Evolutionary conservation across 75 land plant species (phyloP).

Genomic region (Sequoiadendron giganteum): DNA sequence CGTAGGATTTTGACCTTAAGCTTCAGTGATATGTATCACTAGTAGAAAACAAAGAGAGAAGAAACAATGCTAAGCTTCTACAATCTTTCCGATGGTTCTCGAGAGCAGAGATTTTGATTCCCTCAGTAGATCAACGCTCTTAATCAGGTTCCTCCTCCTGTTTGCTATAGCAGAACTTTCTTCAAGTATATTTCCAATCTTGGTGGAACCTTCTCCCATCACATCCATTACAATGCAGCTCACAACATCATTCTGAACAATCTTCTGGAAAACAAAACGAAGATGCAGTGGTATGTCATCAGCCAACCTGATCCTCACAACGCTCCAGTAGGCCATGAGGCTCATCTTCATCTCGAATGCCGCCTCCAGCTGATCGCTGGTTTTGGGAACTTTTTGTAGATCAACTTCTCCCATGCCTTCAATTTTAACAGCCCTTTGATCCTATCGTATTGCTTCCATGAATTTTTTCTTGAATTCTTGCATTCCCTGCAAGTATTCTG

Average conservation of each 20-base stretch:
- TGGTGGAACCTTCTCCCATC: not conserved
- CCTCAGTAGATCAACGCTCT: not conserved
- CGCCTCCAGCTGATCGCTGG: not conserved
- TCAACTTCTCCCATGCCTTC: slow-evolving; percentile 1
- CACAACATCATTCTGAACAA: slow-evolving; percentile 3
- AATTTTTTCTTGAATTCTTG: not conserved
- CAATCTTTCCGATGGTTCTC: not conserved
- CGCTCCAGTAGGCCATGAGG: not conserved
- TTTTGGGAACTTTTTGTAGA: not conserved
- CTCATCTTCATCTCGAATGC: slow-evolving; percentile 6
- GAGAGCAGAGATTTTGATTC: not conserved
- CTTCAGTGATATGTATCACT: too few species aligned
- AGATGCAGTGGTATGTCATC: slow-evolving; percentile 7
- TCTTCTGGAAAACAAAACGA: not conserved
- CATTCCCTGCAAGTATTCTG: not conserved
- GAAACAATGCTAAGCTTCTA: not conserved
- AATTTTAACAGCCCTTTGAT: not conserved
- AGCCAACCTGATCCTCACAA: not conserved
- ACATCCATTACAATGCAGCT: not conserved
- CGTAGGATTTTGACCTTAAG: too few species aligned
- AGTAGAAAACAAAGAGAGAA: too few species aligned
- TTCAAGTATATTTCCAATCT: not conserved
- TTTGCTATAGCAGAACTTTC: not conserved
- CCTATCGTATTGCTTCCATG: not conserved
- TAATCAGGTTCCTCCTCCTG: not conserved